A percentile compares a stretch with the other conserved stretches of the same genome.
phyloP scores from a whole-genome alignment of 208 protist species.

The Wallacemonas rigidus region DNA sequence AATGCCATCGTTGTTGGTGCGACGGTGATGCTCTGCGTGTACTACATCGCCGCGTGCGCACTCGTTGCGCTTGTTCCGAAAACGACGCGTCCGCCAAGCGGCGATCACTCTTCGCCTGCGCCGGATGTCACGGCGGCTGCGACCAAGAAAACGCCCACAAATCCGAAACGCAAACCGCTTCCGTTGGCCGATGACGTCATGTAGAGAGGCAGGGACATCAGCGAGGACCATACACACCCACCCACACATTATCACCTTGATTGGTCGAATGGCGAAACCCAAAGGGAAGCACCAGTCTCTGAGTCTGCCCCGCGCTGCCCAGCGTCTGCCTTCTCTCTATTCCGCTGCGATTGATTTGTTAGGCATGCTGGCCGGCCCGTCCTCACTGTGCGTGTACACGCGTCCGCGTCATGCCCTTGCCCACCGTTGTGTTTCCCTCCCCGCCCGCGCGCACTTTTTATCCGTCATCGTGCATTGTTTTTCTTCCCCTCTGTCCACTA shows the following conservation, averaged over 20 bases:
- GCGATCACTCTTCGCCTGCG: neutral
- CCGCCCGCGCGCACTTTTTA: too few relatives aligned
- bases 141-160: neutral
- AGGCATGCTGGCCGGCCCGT: too few relatives aligned
- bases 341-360: too few relatives aligned
- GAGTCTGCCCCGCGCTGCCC: too few relatives aligned
- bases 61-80: conserved; percentile 78
- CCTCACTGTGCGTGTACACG: too few relatives aligned
- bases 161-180: conserved; percentile 11
- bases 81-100: neutral
- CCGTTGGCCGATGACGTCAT: conserved; percentile 13
- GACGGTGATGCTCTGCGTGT: conserved; percentile 53
- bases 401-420: too few relatives aligned
- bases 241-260: neutral
- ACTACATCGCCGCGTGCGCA: conserved; percentile 72
- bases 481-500: too few relatives aligned
- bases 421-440: too few relatives aligned
- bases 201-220: neutral
- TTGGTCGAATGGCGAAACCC: too few relatives aligned
- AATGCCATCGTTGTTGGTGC: conserved; percentile 40
- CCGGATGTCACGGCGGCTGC: neutral
- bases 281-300: too few relatives aligned
- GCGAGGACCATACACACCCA: neutral
- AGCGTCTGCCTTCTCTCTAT: too few relatives aligned
- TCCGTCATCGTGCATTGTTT: too few relatives aligned